Evolutionary conservation across 495 filamentous ascomycete species (phyloP), one percentile per base, ranked within the genome.

Genomic region (Aspergillus funiculosus): DNA sequence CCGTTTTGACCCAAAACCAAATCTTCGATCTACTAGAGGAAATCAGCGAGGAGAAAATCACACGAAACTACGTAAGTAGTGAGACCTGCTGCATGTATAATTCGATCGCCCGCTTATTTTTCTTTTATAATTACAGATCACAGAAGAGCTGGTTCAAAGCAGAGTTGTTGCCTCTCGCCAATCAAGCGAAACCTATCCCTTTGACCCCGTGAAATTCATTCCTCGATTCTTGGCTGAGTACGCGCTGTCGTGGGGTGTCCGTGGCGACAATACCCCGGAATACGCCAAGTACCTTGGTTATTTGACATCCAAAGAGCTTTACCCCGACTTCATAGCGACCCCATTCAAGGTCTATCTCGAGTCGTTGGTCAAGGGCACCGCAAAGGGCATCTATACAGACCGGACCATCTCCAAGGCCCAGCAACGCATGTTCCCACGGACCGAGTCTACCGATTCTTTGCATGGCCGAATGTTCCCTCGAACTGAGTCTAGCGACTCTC

Each of bases 241-340:
- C 47, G 57, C 70, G 40, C 58, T 73, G 38, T 73, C 69, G 0
- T 75, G 72, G 71, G 70, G 67, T 24, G 58, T 81, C 21, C 69
- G 78, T 11, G 72, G 69, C 17, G 78, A 82, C 42, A 80, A 81
- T 53, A 74, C 65, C 36, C 74, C 72, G 0, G 75, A 78, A 42
- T 69, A 69, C 46, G 78, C 77, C 21, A 69, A 69, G 45, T 80
- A 81, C 52, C 63, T 83, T 6, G 78, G 79, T 6, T 82, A 80
- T 54, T 38, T 80, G 31, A 64, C 71, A 41, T 67, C 70, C 15
- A 71, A 72, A 48, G 76, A 80, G 36, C 53, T 81, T 35, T 81
- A 80, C 54, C 78, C 77, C 13, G 76, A 75, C 14, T 69, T 76
- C 40, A 37, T 55, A 11, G 61, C 66, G 5, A 69, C 56, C 22